Evolutionary conservation across 306 rosid species (phyloP), one percentile per base, ranked within the genome.

Genomic region (Heteromeles arbutifolia): DNA sequence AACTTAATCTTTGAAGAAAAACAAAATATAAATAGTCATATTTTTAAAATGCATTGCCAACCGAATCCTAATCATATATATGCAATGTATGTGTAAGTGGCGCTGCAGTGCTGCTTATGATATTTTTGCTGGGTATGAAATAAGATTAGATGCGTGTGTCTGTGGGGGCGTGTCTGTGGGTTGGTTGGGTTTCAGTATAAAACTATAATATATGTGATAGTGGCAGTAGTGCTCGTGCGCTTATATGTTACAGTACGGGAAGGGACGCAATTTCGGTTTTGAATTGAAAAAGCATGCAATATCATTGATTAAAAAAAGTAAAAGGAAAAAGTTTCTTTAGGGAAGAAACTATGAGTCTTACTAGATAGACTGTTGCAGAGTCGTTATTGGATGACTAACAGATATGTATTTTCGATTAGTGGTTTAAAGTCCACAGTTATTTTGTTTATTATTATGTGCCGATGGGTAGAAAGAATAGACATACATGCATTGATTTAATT

Each of bases 161-260:
- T 6, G 9, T 37, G 41, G 41, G 41, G 41, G 28, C 11, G n/a
- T 2, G 11, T 44, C 29, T 26, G 77, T 73, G 70, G 37, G 77
- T 11, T 44, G 59, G 69, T 44, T 44, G 63, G 77, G 69, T 63
- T 26, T 22, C 4, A 48, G 21, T 15, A 15, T 48, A 48, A 48
- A 13, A 34, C 39, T 6, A 37, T 37, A 37, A 2, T 48, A 29
- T 44, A 32, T 25, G 6, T 8, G 48, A 44, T 31, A 31, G 61
- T 61, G 69, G 77, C 54, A 25, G 28, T 25, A 43, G 59, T 73
- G 43, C 77, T 59, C 41, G 77, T 61, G 43, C 69, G 43, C 77
- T 43, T 41, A 26, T 18, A 43, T 8, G 77, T 28, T 21, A 44
- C 69, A 26, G 77, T 74, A 74, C 77, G 61, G 77, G 62, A 41